A percentile compares a stretch with the other conserved stretches of the same genome.
Evolutionary conservation across 2,329 filamentous ascomycete species (phyloP).

Genomic region (Fusarium decemcellulare): DNA sequence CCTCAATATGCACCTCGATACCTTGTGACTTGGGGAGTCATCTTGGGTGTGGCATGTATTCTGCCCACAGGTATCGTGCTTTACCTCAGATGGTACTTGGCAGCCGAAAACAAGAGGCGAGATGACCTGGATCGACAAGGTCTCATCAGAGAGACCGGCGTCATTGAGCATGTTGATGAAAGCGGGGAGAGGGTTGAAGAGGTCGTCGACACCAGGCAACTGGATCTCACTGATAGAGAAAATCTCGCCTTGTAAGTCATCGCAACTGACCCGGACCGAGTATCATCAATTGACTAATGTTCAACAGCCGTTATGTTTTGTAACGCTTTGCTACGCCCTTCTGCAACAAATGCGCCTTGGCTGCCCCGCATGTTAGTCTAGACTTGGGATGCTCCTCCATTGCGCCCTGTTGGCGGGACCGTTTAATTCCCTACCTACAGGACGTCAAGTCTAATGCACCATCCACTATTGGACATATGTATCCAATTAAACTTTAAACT

Average conservation of each 20-base stretch:
- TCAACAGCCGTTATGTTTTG: background rate
- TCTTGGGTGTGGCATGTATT: background rate
- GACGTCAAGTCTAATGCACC: too few species aligned
- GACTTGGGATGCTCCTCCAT: too few species aligned
- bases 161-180: conserved; percentile 6
- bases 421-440: too few species aligned
- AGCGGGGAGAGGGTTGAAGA: background rate
- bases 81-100: background rate
- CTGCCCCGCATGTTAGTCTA: too few species aligned
- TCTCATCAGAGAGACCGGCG: background rate
- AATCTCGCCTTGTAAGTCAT: conserved; percentile 4
- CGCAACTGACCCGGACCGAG: background rate
- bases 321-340: background rate
- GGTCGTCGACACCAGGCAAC: background rate
- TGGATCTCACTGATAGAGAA: conserved; percentile 6
- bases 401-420: too few species aligned
- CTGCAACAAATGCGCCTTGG: too few species aligned
- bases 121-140: background rate
- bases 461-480: too few species aligned
- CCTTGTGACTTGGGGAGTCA: background rate
- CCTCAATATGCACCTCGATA: background rate
- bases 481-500: too few species aligned
- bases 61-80: background rate
- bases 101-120: background rate
- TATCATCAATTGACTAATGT: background rate